Base-by-base conservation (phyloP, 2,329 filamentous ascomycete species). In the Sporothrix variecibatus region DNA sequence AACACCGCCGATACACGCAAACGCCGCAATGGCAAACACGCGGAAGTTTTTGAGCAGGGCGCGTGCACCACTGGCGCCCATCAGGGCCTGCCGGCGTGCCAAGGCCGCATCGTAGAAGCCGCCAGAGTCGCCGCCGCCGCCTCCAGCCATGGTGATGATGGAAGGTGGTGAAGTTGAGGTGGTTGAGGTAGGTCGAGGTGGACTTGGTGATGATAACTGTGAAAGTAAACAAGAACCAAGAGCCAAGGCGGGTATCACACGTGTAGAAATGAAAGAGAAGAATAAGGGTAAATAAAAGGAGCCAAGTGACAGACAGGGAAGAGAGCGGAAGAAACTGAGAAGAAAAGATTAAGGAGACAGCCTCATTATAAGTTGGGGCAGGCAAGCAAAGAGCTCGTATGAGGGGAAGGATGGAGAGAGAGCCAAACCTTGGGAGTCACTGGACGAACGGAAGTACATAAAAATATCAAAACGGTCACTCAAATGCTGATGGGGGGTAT, bases 1-100 rank as follows among this genome's bases (percentile, higher is more conserved):
- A 2, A 90, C 83, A 71, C 89, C 89, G 26, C 89, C 89, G 58
- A 91, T 88, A 75, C 88, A 91, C 7, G 89, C 89, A 79, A 91
- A 91, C 58, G 87, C 82, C 1, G 88, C 88, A 74, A 91, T 86
- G n/a, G 86, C 82, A 76, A 89, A 89, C 20, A 91, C 89, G 60
- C 70, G 74, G 78, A 86, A 86, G 78, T 91, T 91, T 80, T 89
- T 90, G 17, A 90, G 79, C 60, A 91, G 80, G 15, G 87, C 87
- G 23, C 81, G 78, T 0, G 86, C 85, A 3, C 88, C 87, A 76
- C 83, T 85, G 2, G 82, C 82, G 71, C 87, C 87, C 85, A 88
- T 88, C 38, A 89, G 82, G 53, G 84, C 84, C 80, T 88, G 83
- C 11, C 87, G 86, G 72, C 86, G 84, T 56, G 83, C 78, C 15